Base-by-base conservation (phyloP, 129 eudicot genomes). In the Flaveria linearis region DNA sequence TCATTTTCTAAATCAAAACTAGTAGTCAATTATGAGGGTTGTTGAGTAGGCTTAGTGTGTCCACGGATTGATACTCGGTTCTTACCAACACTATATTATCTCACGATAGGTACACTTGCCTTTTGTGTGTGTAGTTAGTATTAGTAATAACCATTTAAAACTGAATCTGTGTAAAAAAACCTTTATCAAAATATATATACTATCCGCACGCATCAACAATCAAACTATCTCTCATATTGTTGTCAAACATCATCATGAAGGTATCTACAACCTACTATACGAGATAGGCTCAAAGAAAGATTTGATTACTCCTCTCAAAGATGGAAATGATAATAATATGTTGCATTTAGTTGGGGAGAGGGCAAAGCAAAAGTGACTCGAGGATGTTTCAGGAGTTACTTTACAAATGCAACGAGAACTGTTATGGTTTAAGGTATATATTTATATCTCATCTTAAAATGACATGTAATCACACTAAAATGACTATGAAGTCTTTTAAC, bases 241-340 rank as follows among this genome's bases (percentile, higher is more conserved):
- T n/a, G n/a, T n/a, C 45, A 77, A 74, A 51, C 84, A 78, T 83
- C 80, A 87, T 17, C 89, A 82, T 53, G 80, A 86, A n/a, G 71
- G 57, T 58, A 79, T 85, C 42, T 85, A 64, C 71, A 85, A 77
- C n/a, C 75, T 82, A 5, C 71, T 86, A 8, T 79, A 82, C 11
- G 82, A 86, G 52, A 82, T 82, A 65, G 85, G 85, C 13, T 72
- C 83, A 4, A 74, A 33, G 25, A 85, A 82, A 26, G 75, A 81
- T 46, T 22, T 84, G 45, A 76, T 84, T 3, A 67, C 85, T 2
- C 55, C 85, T 1, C 82, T 80, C 53, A 71, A 47, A 69, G 78
- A 65, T 66, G 4, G 9, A 4, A 64, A 50, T n/a, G 64, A 76
- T 25, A 57, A 62, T 15, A 84, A 80, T 68, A 84, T 84, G 43